phyloP scores from a whole-genome alignment of 1,284 basidiomycete genomes.

The Ceratobasidium sp. region DNA sequence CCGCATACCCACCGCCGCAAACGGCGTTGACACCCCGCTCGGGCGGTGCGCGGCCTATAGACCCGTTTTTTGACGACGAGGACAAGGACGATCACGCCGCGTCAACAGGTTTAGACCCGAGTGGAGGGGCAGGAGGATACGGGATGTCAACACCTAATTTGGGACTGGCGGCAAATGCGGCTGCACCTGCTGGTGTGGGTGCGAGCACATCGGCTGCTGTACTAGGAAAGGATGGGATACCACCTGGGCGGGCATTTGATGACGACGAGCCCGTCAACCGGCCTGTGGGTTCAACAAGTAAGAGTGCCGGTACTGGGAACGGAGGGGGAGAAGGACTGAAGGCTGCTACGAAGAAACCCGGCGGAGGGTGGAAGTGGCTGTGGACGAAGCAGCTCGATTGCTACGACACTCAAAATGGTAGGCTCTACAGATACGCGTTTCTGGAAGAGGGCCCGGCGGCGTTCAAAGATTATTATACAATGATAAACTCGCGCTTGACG shows the following conservation, averaged over 20 bases:
- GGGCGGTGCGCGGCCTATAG: slow-evolving; percentile 43
- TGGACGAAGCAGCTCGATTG: slow-evolving; percentile 70
- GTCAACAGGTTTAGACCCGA: too few species aligned
- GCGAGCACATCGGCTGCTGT: slow-evolving; percentile 39
- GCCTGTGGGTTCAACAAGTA: slow-evolving; percentile 20
- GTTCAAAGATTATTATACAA: slow-evolving; percentile 5
- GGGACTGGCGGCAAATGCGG: slow-evolving; percentile 47
- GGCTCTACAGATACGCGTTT: slow-evolving; percentile 26
- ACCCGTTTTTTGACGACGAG: slow-evolving; percentile 51
- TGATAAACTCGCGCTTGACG: slow-evolving; percentile 12
- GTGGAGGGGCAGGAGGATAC: slow-evolving; percentile 13
- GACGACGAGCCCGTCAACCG: slow-evolving; percentile 48
- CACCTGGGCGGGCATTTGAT: slow-evolving; percentile 48
- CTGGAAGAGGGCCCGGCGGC: slow-evolving; percentile 9
- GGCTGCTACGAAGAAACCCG: slow-evolving; percentile 33
- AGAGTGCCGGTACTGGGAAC: background rate
- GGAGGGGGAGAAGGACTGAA: slow-evolving; percentile 18
- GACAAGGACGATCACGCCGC: slow-evolving; percentile 46
- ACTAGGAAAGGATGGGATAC: slow-evolving; percentile 43
- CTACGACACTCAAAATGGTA: slow-evolving; percentile 17
- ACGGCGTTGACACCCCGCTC: slow-evolving; percentile 35
- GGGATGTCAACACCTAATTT: slow-evolving; percentile 47
- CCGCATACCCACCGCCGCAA: slow-evolving; percentile 43
- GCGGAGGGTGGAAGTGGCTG: slow-evolving; percentile 73
- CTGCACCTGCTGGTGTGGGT: slow-evolving; percentile 47